Percentiles rank a stretch among this genome's conserved stretches.
Evolutionary conservation across 2,329 filamentous ascomycete genomes (phyloP).

Genomic region (Grosmannia penicillata): DNA sequence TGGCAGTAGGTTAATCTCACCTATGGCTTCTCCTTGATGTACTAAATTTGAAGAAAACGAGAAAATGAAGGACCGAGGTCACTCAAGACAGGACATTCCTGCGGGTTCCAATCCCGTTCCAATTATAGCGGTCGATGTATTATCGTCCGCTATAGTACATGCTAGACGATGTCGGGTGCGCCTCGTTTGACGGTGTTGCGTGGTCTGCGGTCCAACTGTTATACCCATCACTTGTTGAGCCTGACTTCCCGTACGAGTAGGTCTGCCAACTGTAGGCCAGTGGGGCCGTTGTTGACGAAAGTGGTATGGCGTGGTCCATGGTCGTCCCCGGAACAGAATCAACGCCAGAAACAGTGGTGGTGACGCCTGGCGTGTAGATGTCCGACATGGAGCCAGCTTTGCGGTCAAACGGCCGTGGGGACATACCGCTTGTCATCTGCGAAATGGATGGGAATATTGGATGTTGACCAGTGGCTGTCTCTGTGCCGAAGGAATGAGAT

Average conservation of each 20-base stretch:
- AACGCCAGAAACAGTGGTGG: conserved; percentile 21
- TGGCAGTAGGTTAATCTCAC: too few species aligned
- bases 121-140: too few species aligned
- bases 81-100: too few species aligned
- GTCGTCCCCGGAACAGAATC: conserved; percentile 20
- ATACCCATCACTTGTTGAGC: conserved; percentile 20
- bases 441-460: conserved; percentile 26
- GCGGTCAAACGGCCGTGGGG: conserved; percentile 25
- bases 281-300: conserved; percentile 21
- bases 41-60: too few species aligned
- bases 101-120: too few species aligned
- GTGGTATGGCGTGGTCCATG: conserved; percentile 19
- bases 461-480: conserved; percentile 20
- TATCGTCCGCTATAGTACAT: conserved; percentile 20
- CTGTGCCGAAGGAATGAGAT: conserved; percentile 34
- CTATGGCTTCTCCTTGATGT: too few species aligned
- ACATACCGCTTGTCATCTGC: conserved; percentile 15
- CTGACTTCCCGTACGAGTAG: conserved; percentile 25
- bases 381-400: conserved; percentile 26
- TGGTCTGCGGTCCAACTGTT: conserved; percentile 19
- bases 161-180: conserved; percentile 10
- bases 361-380: conserved; percentile 26
- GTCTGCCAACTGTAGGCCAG: conserved; percentile 7
- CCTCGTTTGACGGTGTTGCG: conserved; percentile 13
- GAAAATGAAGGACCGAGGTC: too few species aligned